Percentiles rank a stretch among this genome's conserved stretches.
phyloP scores from a whole-genome alignment of 805 yeast species.

The Candida coleopterorum region DNA sequence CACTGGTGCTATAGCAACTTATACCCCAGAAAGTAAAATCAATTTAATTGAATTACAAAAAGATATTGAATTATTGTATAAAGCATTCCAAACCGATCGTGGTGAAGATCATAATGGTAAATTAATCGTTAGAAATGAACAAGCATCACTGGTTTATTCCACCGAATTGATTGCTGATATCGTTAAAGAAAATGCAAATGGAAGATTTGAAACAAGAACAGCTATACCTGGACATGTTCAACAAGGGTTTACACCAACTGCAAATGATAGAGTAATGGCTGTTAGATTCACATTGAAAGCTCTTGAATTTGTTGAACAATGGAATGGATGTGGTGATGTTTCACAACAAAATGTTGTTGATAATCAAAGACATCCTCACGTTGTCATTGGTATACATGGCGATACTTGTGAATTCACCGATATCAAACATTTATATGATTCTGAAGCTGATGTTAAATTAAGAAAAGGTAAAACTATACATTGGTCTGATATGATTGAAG shows the following conservation, averaged over 20 bases:
- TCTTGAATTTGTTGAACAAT: conserved; percentile 60
- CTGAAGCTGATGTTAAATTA: conserved; percentile 53
- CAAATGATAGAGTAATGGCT: conserved; percentile 74
- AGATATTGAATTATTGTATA: conserved; percentile 59
- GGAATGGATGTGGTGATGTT: conserved; percentile 13
- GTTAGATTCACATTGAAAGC: conserved; percentile 68
- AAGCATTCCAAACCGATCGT: conserved; percentile 53
- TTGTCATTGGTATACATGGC: conserved; percentile 70
- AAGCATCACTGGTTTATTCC: conserved; percentile 62
- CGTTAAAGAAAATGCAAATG: conserved; percentile 56
- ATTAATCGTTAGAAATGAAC: conserved; percentile 60
- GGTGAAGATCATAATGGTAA: conserved; percentile 70
- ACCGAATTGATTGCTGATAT: conserved; percentile 70
- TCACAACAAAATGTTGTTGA: conserved; percentile 1
- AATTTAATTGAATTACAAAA: conserved; percentile 55
- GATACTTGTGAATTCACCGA: conserved; percentile 55
- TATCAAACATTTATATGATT: conserved; percentile 51
- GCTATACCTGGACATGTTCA: conserved; percentile 87
- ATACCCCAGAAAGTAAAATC: conserved; percentile 71
- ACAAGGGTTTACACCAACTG: conserved; percentile 75
- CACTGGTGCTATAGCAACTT: conserved; percentile 69
- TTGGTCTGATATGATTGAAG: conserved; percentile 58
- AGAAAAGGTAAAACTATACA: conserved; percentile 68
- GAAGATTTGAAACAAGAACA: conserved; percentile 69
- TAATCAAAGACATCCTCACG: conserved; percentile 27